Base-by-base conservation (phyloP, 495 filamentous ascomycete genomes). In the Cetradonia linearis region DNA sequence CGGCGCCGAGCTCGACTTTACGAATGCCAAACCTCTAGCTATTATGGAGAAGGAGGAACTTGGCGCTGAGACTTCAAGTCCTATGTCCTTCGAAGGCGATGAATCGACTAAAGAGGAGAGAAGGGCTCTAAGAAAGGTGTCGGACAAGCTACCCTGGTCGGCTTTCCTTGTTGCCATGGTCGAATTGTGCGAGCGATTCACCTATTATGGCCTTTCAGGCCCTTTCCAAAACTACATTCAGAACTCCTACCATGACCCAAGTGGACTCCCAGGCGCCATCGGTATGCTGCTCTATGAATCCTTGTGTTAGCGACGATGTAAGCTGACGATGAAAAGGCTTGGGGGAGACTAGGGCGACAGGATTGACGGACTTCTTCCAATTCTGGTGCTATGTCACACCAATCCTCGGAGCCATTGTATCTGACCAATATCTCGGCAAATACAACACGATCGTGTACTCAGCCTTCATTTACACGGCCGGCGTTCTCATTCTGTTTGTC, bases 321-420 rank as follows among this genome's bases (percentile, higher is more conserved):
- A 52, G 23, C 55, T 59, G 36, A 54, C 18, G 20, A 27, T 23
- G 18, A 18, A 50, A 27, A 64, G 75, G 73, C 9, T 62, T 76
- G 50, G 73, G 74, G 10, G 73, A 76, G 34, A 63, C 68, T 30
- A 77, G 77, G 63, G 83, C 83, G 16, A 85, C 83, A 34, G 81
- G 79, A 52, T 61, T 85, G 61, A 77, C 73, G 16, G 78, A 77
- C 48, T 84, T 60, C 75, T 56, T 75, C 70, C 16, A 78, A 82
- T 62, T 80, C 80, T 37, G 88, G 87, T 64, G 88, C 86, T 86
- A 71, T 85, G 86, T 27, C 33, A 85, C 82, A 69, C 88, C 88
- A 13, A 71, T 90, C 36, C 64, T 80, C 7, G 84, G 83, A 70
- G 86, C 85, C 61, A 88, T 80, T 61, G 64, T 92, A 40, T 87